Conservation (phyloP, 2,329 filamentous ascomycete species). For the Exophiala sideris region DNA sequence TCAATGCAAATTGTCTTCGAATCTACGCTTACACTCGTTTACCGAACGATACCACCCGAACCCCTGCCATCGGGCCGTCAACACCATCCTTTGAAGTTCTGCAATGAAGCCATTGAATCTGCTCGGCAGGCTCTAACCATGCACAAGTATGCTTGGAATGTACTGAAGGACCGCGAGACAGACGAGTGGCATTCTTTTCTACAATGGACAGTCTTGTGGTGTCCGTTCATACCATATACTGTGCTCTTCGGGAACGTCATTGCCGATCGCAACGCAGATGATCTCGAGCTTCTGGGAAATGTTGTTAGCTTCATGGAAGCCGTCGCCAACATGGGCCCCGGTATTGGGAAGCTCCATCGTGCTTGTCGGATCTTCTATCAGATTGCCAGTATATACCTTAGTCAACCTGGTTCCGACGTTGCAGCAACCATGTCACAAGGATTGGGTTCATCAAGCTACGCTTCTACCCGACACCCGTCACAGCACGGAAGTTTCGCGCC, state of each 20-base stretch:
- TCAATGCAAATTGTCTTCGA: constrained; percentile 50
- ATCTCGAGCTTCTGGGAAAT: constrained; percentile 24
- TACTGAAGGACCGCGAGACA: constrained; percentile 21
- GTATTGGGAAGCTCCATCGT: constrained; percentile 17
- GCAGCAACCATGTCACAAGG: not conserved
- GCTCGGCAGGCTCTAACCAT: constrained; percentile 47
- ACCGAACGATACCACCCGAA: constrained; percentile 51
- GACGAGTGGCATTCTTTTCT: constrained; percentile 16
- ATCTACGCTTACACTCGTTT: constrained; percentile 51
- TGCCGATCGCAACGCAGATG: constrained; percentile 12
- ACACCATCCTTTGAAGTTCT: constrained; percentile 42
- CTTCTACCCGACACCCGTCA: not conserved
- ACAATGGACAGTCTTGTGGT: constrained; percentile 52
- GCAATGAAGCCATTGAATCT: constrained; percentile 48
- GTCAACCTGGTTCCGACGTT: not conserved
- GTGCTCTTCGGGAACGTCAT: constrained; percentile 47
- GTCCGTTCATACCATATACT: constrained; percentile 59
- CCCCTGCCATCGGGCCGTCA: constrained; percentile 21
- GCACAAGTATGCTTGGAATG: constrained; percentile 11
- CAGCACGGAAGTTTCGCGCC: not conserved
- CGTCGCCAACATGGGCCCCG: constrained; percentile 7
- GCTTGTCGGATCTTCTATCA: constrained; percentile 19
- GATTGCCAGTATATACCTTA: constrained; percentile 16
- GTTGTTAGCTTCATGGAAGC: constrained; percentile 26
- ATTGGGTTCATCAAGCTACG: not conserved